Percentiles rank a stretch among this genome's conserved stretches.
These are phyloP conservation scores for Prunus dulcis DNA, from an alignment of 306 rosid genomes.

Conservation along the genomic window DNA sequence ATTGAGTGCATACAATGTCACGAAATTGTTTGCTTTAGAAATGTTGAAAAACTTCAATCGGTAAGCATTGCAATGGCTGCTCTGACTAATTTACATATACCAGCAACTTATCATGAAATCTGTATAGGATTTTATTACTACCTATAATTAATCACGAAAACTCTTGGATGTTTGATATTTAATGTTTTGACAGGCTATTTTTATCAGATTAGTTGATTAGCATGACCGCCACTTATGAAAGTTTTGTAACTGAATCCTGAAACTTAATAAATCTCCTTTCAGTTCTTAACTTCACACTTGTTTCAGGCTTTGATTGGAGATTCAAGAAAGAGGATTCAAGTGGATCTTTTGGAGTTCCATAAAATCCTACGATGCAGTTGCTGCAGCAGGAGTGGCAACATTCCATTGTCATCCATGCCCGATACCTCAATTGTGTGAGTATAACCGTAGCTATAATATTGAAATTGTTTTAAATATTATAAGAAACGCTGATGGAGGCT, in stretches of 20 bases:
- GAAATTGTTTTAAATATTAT: background rate
- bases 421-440: constrained; percentile 92
- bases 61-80: constrained; percentile 48
- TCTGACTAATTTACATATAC: constrained; percentile 7
- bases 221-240: constrained; percentile 8
- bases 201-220: background rate
- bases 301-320: constrained; percentile 78
- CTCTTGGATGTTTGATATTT: background rate
- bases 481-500: background rate
- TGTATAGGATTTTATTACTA: background rate
- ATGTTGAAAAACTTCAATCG: constrained; percentile 76
- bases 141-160: background rate
- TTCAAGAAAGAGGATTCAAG: constrained; percentile 85
- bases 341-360: constrained; percentile 76
- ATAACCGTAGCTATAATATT: background rate
- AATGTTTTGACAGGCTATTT: background rate
- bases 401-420: constrained; percentile 60
- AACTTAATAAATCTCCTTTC: background rate
- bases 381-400: constrained; percentile 56
- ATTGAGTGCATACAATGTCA: constrained; percentile 64
- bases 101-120: constrained; percentile 7
- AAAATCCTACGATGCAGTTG: constrained; percentile 69
- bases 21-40: constrained; percentile 74
- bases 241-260: background rate
- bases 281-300: constrained; percentile 7